A percentile compares a stretch with the other conserved stretches of the same genome.
These are phyloP conservation scores for Diutina scorzettiae DNA, from an alignment of 1,139 yeast species.

Conservation along the genomic window DNA sequence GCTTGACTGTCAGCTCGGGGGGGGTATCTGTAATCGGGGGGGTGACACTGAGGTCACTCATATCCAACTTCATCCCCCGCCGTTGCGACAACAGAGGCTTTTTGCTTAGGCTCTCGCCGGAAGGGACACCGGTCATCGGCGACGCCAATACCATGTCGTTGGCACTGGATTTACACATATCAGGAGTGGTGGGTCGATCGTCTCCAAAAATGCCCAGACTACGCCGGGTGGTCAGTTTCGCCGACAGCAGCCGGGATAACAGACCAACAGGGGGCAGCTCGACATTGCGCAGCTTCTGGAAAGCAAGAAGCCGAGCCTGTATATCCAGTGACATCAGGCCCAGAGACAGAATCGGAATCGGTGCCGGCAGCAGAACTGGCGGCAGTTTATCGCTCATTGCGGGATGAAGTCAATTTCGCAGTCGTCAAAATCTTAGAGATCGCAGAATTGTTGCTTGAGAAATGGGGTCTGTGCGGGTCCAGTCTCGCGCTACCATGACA, in stretches of 20 bases:
- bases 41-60: constrained; percentile 12
- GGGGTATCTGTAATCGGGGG: constrained; percentile 15
- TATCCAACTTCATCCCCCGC: constrained; percentile 42
- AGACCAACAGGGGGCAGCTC: constrained; percentile 2
- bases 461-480: too few relatives aligned
- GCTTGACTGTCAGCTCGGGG: constrained; percentile 18
- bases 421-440: too few relatives aligned
- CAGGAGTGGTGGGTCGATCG: not conserved
- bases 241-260: constrained; percentile 4
- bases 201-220: not conserved
- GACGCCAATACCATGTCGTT: not conserved
- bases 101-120: constrained; percentile 11
- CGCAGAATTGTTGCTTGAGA: too few relatives aligned
- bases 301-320: constrained; percentile 66
- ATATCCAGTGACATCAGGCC: constrained; percentile 23
- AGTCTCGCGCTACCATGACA: too few relatives aligned
- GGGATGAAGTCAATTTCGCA: too few relatives aligned
- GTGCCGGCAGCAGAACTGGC: constrained; percentile 5
- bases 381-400: constrained; percentile 1
- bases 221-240: not conserved
- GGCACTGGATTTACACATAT: not conserved
- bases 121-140: not conserved
- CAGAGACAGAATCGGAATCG: constrained; percentile 1
- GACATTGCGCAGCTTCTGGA: constrained; percentile 31
- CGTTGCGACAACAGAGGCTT: constrained; percentile 47